Conservation (phyloP, 1,139 yeast species). For the Taphrina wiesneri region DNA sequence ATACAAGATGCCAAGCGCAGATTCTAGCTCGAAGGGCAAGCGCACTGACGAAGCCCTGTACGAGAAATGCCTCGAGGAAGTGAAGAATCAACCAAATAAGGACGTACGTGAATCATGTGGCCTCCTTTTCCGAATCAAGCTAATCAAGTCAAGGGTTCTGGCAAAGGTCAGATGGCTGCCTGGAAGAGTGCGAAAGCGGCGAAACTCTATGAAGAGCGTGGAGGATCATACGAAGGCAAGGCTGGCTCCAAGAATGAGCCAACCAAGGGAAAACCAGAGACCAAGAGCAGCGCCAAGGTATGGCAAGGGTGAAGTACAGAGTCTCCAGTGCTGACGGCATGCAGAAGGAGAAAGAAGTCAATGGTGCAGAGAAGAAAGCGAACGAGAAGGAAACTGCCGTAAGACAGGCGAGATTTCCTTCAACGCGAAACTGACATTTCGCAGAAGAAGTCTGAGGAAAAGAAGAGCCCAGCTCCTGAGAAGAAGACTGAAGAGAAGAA, state of each 20-base stretch:
- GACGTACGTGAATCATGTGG: slow-evolving; percentile 2
- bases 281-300: slow-evolving; percentile 23
- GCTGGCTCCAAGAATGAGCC: slow-evolving; percentile 31
- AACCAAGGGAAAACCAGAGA: slow-evolving; percentile 22
- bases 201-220: slow-evolving; percentile 32
- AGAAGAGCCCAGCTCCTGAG: slow-evolving; percentile 2
- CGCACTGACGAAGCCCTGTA: slow-evolving; percentile 31
- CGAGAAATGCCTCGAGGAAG: slow-evolving; percentile 31
- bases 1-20: slow-evolving; percentile 25
- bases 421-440: background rate
- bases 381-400: background rate
- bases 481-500: slow-evolving; percentile 20
- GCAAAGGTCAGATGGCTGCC: slow-evolving; percentile 33
- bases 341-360: slow-evolving; percentile 14
- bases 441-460: slow-evolving; percentile 3
- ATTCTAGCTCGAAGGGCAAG: slow-evolving; percentile 26
- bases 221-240: slow-evolving; percentile 30
- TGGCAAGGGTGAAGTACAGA: background rate
- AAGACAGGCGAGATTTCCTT: background rate
- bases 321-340: background rate
- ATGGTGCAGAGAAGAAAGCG: slow-evolving; percentile 10
- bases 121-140: background rate
- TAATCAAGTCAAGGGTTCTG: slow-evolving; percentile 18
- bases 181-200: slow-evolving; percentile 33
- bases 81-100: slow-evolving; percentile 25